Conservation (phyloP, 2,329 filamentous ascomycete genomes). For the Phialophora verrucosa region DNA sequence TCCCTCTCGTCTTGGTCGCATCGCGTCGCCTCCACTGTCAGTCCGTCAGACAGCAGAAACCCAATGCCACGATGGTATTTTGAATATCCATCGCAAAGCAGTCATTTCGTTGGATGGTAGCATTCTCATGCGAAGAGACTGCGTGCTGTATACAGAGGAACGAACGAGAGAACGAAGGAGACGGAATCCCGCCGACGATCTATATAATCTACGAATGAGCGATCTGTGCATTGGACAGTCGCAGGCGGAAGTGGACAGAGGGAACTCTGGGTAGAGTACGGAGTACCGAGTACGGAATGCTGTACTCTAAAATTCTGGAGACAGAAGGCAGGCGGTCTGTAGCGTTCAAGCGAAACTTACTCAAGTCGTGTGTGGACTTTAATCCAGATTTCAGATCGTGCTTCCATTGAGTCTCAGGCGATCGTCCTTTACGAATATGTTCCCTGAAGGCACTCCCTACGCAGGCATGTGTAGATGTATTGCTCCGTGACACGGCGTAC, state of each 20-base stretch:
- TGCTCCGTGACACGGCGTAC: too few species aligned
- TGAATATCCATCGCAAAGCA: neutral
- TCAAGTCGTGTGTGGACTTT: too few species aligned
- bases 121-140: neutral
- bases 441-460: too few species aligned
- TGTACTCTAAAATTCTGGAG: too few species aligned
- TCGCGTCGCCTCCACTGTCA: neutral
- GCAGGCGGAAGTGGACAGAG: too few species aligned
- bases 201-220: neutral
- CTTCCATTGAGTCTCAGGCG: too few species aligned
- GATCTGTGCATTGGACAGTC: neutral
- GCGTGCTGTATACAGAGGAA: neutral
- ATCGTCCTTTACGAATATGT: too few species aligned
- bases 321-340: too few species aligned
- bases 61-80: neutral
- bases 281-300: neutral
- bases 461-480: too few species aligned
- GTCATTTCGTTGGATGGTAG: neutral
- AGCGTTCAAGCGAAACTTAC: too few species aligned
- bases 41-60: neutral
- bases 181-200: neutral
- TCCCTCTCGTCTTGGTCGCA: neutral
- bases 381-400: too few species aligned
- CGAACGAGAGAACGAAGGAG: neutral
- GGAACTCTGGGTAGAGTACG: neutral